Percentiles rank a stretch among this genome's conserved stretches.
Conservation (phyloP, 169 alveolate genomes). For the Plasmodium sp. region DNA sequence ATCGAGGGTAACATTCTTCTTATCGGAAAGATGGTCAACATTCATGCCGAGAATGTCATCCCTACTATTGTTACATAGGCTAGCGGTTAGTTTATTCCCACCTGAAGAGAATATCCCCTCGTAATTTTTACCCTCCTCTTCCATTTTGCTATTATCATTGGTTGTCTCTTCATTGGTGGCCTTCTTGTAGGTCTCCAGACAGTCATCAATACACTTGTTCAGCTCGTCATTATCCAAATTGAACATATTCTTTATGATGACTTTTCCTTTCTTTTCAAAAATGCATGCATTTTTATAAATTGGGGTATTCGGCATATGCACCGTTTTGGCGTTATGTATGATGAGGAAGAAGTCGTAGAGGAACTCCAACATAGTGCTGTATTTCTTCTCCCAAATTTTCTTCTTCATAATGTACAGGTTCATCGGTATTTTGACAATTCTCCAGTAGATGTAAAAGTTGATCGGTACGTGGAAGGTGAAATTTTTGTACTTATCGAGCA, state of each 20-base stretch:
- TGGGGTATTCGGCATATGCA: constrained; percentile 84
- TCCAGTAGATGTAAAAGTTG: constrained; percentile 81
- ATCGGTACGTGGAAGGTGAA: constrained; percentile 84
- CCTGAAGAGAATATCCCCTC: neutral
- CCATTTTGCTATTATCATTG: neutral
- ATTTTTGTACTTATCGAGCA: constrained; percentile 77
- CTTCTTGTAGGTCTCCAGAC: constrained; percentile 22
- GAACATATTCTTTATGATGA: constrained; percentile 68
- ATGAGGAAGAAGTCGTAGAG: constrained; percentile 77
- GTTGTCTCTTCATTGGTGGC: neutral
- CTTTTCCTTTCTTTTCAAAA: constrained; percentile 78
- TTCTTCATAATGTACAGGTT: constrained; percentile 77
- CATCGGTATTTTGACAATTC: constrained; percentile 86
- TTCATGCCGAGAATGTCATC: neutral
- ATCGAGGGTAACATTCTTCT: neutral
- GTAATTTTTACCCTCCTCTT: neutral
- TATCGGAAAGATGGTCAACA: neutral
- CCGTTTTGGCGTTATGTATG: constrained; percentile 80
- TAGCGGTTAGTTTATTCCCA: neutral
- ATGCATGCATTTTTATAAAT: constrained; percentile 77
- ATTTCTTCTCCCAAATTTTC: constrained; percentile 78
- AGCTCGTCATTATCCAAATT: constrained; percentile 49
- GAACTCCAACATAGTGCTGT: constrained; percentile 76
- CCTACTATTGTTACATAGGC: neutral
- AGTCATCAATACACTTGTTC: constrained; percentile 26